Percentiles rank a stretch among this genome's conserved stretches.
phyloP scores from a whole-genome alignment of 116 monocot species.

The Dioscorea cayenensis region DNA sequence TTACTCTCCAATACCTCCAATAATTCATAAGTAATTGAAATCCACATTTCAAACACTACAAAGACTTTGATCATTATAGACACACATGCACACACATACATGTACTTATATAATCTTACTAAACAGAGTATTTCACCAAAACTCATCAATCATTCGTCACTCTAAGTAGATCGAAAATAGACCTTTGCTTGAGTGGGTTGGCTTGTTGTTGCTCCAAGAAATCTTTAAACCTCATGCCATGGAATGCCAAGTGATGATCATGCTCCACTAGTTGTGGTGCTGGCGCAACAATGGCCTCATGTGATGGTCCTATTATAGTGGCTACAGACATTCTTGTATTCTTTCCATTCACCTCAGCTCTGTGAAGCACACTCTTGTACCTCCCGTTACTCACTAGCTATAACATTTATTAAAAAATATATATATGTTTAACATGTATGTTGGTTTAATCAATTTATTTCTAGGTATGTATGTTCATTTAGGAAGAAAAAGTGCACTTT shows the following conservation, averaged over 20 bases:
- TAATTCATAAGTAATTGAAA: no score
- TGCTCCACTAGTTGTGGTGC: constrained; percentile 17
- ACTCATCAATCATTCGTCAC: constrained; percentile 1
- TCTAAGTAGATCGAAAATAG: constrained; percentile 21
- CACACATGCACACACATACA: no score
- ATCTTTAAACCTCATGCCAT: constrained; percentile 23
- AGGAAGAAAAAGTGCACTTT: no score
- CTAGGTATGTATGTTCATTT: no score
- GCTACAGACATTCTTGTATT: constrained; percentile 43
- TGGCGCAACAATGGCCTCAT: constrained; percentile 34
- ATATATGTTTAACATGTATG: no score
- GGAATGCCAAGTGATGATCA: constrained; percentile 3
- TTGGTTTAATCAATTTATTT: no score
- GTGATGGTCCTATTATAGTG: constrained; percentile 25
- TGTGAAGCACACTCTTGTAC: constrained; percentile 58
- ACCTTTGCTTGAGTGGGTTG: constrained; percentile 25
- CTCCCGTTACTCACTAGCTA: constrained; percentile 58
- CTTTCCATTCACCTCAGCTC: constrained; percentile 24
- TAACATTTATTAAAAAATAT: neutral
- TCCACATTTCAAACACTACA: no score
- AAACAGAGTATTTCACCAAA: no score
- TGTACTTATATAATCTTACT: no score
- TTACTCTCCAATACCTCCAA: no score
- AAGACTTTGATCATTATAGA: no score
- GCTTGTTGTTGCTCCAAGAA: constrained; percentile 23